Conservation (phyloP, 106 monocot genomes). For the Phalaenopsis equestris region DNA sequence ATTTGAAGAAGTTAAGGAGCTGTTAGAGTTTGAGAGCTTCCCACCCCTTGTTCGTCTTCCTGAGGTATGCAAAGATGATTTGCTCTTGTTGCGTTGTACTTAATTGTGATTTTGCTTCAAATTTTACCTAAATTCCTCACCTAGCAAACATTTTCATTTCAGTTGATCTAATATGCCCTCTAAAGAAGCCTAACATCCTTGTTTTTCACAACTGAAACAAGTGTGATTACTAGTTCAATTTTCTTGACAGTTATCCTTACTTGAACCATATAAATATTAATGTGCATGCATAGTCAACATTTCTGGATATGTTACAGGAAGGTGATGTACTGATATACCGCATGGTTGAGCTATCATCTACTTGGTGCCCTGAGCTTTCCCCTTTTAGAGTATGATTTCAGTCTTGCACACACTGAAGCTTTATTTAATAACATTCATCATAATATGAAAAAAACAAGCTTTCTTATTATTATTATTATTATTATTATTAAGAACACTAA, state of each 20-base stretch:
- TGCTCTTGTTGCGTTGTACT: not conserved
- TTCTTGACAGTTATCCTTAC: not conserved
- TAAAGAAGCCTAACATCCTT: not conserved
- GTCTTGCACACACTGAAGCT: not conserved
- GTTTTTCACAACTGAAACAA: not conserved
- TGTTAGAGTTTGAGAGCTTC: slow-evolving; percentile 55
- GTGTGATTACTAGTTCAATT: not conserved
- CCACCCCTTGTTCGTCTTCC: slow-evolving; percentile 45
- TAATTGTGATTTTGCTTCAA: not conserved
- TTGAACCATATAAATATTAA: not conserved
- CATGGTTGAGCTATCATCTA: slow-evolving; percentile 76
- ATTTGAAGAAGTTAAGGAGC: slow-evolving; percentile 11
- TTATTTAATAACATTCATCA: not conserved
- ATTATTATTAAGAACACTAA: not conserved
- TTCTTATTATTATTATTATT: not conserved
- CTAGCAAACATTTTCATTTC: not conserved
- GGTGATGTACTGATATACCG: slow-evolving; percentile 84
- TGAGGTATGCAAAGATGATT: slow-evolving; percentile 34
- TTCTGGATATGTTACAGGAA: slow-evolving; percentile 36
- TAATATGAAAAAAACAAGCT: not conserved
- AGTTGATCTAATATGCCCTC: not conserved
- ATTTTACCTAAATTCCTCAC: not conserved
- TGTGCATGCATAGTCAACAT: not conserved
- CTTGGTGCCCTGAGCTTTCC: slow-evolving; percentile 94
- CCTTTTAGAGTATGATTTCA: slow-evolving; percentile 55